Conservation (phyloP, 2,329 filamentous ascomycete species). For the Aspergillus sp. region DNA sequence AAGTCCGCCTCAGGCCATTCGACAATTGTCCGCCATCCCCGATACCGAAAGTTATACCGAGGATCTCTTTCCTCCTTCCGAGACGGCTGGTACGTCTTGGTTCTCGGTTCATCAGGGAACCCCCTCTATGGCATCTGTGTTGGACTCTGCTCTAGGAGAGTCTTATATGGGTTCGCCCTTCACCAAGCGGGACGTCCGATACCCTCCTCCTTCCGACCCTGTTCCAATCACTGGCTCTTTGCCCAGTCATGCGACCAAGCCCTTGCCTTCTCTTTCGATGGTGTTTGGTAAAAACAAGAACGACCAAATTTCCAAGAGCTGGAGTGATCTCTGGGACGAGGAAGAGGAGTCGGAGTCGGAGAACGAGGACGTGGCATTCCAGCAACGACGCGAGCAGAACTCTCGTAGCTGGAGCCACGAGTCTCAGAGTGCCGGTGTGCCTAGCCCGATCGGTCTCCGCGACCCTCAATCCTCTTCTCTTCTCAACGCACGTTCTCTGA, state of each 20-base stretch:
- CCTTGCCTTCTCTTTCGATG: constrained; percentile 66
- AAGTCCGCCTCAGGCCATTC: constrained; percentile 63
- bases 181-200: constrained; percentile 35
- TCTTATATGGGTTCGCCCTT: constrained; percentile 73
- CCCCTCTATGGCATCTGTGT: constrained; percentile 75
- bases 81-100: constrained; percentile 63
- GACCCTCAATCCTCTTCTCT: constrained; percentile 52
- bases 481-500: constrained; percentile 43
- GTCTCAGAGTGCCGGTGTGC: constrained; percentile 47
- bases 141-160: constrained; percentile 74
- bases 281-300: constrained; percentile 70
- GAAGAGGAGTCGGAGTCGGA: constrained; percentile 63
- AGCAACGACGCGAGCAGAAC: constrained; percentile 59
- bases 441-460: constrained; percentile 48
- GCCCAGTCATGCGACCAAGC: constrained; percentile 56
- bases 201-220: constrained; percentile 51
- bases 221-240: constrained; percentile 77
- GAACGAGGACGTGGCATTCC: constrained; percentile 56
- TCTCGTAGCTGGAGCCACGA: constrained; percentile 76
- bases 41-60: constrained; percentile 74
- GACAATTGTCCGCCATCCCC: constrained; percentile 82
- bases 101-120: constrained; percentile 72
- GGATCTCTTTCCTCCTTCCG: constrained; percentile 78
- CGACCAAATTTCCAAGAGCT: constrained; percentile 90
- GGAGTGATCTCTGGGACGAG: constrained; percentile 98